These are phyloP conservation scores for Circinella minor DNA, from an alignment of 371 early-diverging fungal genomes.

Conservation along the genomic window DNA sequence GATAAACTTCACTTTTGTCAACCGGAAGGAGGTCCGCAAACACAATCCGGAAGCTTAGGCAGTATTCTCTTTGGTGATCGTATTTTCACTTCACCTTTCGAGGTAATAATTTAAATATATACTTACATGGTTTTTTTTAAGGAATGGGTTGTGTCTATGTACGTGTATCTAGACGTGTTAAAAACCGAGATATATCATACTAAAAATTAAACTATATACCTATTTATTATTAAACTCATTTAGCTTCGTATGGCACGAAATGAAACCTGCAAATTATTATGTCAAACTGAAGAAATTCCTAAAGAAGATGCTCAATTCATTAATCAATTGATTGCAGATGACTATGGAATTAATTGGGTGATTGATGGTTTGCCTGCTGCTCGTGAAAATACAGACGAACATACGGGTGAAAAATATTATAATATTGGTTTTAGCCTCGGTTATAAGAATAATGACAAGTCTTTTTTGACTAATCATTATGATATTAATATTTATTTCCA, in stretches of 20 bases:
- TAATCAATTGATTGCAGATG: conserved; percentile 81
- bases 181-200: not conserved
- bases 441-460: conserved; percentile 7
- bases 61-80: conserved; percentile 96
- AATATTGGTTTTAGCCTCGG: conserved; percentile 86
- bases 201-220: not conserved
- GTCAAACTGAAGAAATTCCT: conserved; percentile 62
- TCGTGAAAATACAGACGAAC: conserved; percentile 61
- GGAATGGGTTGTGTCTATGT: not conserved
- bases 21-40: conserved; percentile 71
- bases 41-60: conserved; percentile 87
- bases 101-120: conserved; percentile 53
- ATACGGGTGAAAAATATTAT: conserved; percentile 64
- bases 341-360: conserved; percentile 83
- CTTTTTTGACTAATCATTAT: conserved; percentile 45
- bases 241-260: conserved; percentile 33
- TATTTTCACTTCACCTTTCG: conserved; percentile 83
- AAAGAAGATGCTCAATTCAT: conserved; percentile 83
- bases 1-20: conserved; percentile 85
- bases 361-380: conserved; percentile 96
- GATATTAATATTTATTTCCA: conserved; percentile 83
- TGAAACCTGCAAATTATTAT: conserved; percentile 68
- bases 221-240: not conserved
- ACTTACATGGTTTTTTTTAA: too few species aligned
- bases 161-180: too few species aligned